Percentiles rank a stretch among this genome's conserved stretches.
phyloP scores from a whole-genome alignment of 2,329 filamentous ascomycete genomes.

The Trichoderma lentiforme region DNA sequence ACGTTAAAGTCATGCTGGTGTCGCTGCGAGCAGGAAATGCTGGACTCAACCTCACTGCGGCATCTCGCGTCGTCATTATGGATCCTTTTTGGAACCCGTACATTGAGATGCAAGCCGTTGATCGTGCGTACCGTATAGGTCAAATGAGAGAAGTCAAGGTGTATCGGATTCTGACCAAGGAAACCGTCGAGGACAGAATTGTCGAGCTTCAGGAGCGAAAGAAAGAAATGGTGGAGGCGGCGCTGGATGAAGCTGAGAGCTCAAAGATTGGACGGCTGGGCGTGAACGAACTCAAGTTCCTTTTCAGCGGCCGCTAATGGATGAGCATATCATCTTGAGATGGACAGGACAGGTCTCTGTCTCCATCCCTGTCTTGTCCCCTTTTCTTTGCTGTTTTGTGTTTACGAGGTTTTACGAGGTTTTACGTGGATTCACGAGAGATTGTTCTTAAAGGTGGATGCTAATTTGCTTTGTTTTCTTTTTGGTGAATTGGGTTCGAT shows the following conservation, averaged over 20 bases:
- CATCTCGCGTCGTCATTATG: slow-evolving; percentile 82
- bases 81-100: slow-evolving; percentile 96
- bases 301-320: slow-evolving; percentile 48
- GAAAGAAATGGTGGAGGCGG: slow-evolving; percentile 70
- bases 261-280: slow-evolving; percentile 65
- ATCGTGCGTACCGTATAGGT: slow-evolving; percentile 84
- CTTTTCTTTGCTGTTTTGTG: neutral
- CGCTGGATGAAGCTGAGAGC: slow-evolving; percentile 72
- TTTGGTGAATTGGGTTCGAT: neutral
- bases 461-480: neutral
- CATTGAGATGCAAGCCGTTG: slow-evolving; percentile 88
- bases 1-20: slow-evolving; percentile 73
- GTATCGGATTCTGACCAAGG: slow-evolving; percentile 71
- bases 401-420: neutral
- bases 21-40: slow-evolving; percentile 78
- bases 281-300: slow-evolving; percentile 63
- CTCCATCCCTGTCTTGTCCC: neutral
- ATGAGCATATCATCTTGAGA: neutral
- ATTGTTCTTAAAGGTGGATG: neutral
- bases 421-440: neutral
- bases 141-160: slow-evolving; percentile 72
- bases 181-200: slow-evolving; percentile 87
- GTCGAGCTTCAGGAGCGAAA: slow-evolving; percentile 75
- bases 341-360: neutral
- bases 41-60: slow-evolving; percentile 79